Percentiles rank a stretch among this genome's conserved stretches.
Conservation (phyloP, 345 rosid genomes). For the Raphanus sativus region DNA sequence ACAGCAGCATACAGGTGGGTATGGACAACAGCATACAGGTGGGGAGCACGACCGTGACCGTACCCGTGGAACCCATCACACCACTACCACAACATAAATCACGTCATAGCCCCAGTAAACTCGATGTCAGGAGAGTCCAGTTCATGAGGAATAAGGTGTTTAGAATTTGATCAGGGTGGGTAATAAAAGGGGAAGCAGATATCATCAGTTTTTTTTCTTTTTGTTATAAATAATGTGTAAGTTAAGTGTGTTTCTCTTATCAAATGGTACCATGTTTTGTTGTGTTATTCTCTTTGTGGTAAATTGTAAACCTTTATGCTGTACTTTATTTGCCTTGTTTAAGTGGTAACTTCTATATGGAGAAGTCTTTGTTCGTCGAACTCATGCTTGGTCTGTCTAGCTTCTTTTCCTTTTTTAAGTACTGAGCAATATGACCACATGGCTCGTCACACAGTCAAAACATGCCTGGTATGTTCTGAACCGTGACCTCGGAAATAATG, state of each 20-base stretch:
- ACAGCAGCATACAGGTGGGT: constrained; percentile 45
- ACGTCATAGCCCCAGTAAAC: neutral
- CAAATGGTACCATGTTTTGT: constrained; percentile 23
- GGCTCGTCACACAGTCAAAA: neutral
- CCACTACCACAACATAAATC: neutral
- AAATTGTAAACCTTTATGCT: constrained; percentile 16
- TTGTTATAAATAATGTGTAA: neutral
- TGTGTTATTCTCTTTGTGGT: neutral
- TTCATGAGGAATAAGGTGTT: constrained; percentile 29
- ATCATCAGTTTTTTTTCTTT: neutral
- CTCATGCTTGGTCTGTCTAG: neutral
- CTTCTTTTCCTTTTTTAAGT: neutral
- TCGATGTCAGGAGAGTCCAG: constrained; percentile 14
- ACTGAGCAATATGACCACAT: neutral
- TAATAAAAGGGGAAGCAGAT: constrained; percentile 19
- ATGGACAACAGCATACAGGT: constrained; percentile 50
- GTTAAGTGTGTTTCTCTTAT: constrained; percentile 4
- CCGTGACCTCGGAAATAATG: neutral
- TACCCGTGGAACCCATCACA: constrained; percentile 26
- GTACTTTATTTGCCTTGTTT: neutral
- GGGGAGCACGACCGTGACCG: constrained; percentile 39
- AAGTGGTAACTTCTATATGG: constrained; percentile 13
- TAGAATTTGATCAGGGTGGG: constrained; percentile 33
- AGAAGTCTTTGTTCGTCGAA: neutral
- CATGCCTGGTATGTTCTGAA: neutral